A percentile compares a stretch with the other conserved stretches of the same genome.
phyloP scores from a whole-genome alignment of 768 basidiomycete species.

The Podaxis sp. region DNA sequence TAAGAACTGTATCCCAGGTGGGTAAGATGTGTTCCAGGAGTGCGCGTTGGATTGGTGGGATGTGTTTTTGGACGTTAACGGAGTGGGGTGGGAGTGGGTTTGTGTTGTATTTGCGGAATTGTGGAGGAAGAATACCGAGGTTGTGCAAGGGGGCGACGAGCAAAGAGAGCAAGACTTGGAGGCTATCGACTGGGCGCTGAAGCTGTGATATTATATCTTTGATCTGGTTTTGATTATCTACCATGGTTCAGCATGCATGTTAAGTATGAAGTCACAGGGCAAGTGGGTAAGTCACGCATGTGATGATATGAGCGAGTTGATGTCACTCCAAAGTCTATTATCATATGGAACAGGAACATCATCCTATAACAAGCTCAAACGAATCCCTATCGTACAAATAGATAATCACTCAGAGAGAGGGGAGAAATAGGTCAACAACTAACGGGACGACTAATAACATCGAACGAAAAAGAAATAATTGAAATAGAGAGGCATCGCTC shows the following conservation, averaged over 20 bases:
- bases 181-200: conserved; percentile 41
- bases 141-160: conserved; percentile 55
- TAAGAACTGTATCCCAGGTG: conserved; percentile 58
- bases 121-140: conserved; percentile 57
- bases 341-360: background rate
- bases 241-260: conserved; percentile 5
- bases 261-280: background rate
- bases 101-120: conserved; percentile 39
- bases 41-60: conserved; percentile 58
- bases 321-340: background rate
- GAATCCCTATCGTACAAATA: conserved; percentile 9
- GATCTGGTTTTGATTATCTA: conserved; percentile 21
- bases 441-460: background rate
- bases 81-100: conserved; percentile 29
- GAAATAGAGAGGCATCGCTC: background rate
- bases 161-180: conserved; percentile 48
- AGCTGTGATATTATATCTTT: conserved; percentile 41
- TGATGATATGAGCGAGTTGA: background rate
- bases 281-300: background rate
- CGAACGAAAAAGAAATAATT: background rate
- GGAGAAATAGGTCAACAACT: background rate
- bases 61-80: conserved; percentile 32
- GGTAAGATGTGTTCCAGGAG: conserved; percentile 64
- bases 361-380: background rate
- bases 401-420: background rate